Evolutionary conservation across 2,329 filamentous ascomycete species (phyloP).

Genomic region (Pseudogymnoascus sp.): DNA sequence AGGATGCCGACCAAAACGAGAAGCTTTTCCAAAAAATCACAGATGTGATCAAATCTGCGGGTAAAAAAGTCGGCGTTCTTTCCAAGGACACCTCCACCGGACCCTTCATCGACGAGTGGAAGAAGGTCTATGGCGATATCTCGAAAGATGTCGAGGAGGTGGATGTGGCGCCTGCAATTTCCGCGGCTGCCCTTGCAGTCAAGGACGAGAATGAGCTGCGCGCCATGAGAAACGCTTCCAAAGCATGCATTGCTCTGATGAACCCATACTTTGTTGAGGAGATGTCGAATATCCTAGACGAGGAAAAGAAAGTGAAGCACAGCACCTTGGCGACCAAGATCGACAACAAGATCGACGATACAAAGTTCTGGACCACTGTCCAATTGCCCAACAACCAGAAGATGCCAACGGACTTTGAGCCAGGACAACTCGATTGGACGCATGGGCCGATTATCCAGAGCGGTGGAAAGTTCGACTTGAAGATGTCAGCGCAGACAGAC

Average conservation of each 20-base stretch:
- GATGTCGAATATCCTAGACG: constrained; percentile 92
- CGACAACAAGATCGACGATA: constrained; percentile 83
- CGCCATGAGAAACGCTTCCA: constrained; percentile 86
- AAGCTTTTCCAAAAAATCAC: constrained; percentile 80
- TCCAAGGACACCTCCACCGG: constrained; percentile 78
- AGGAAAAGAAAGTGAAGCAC: constrained; percentile 95
- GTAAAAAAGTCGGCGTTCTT: constrained; percentile 84
- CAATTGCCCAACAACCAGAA: constrained; percentile 64
- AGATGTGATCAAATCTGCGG: constrained; percentile 78
- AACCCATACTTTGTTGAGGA: constrained; percentile 96
- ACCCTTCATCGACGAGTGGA: constrained; percentile 95
- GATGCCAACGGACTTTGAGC: constrained; percentile 79
- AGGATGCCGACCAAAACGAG: constrained; percentile 84
- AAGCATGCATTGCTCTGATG: constrained; percentile 90
- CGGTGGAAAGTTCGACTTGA: constrained; percentile 89
- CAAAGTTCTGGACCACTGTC: constrained; percentile 83
- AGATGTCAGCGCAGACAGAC: constrained; percentile 70
- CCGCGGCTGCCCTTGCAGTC: constrained; percentile 74
- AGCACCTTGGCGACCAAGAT: constrained; percentile 79
- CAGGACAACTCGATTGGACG: constrained; percentile 86
- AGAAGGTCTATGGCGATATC: constrained; percentile 67
- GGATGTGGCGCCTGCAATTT: constrained; percentile 76
- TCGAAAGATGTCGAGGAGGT: constrained; percentile 83
- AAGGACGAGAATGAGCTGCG: constrained; percentile 95
- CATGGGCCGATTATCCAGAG: constrained; percentile 88